These are phyloP conservation scores for Oryza coarctata DNA, from an alignment of 176 grass and related monocot genomes.

Conservation along the genomic window DNA sequence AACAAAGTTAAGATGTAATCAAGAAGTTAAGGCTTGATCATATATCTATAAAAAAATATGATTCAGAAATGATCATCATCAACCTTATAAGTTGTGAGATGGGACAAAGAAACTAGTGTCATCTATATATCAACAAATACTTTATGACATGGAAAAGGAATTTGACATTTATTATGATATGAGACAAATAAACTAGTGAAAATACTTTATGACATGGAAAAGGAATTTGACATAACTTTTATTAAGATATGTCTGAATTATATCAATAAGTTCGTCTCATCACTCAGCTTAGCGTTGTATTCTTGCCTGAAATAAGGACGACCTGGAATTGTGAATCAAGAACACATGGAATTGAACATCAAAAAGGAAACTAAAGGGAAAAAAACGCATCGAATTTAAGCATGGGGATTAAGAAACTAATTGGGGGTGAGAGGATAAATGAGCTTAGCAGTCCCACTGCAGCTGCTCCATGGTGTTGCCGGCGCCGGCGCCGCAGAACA, in stretches of 20 bases:
- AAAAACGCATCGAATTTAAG: slow-evolving; percentile 41
- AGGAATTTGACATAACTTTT: slow-evolving; percentile 23
- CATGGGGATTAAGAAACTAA: slow-evolving; percentile 29
- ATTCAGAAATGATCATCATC: background rate
- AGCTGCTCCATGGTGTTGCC: slow-evolving; percentile 74
- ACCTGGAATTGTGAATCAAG: slow-evolving; percentile 10
- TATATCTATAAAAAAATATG: background rate
- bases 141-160: background rate
- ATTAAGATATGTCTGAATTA: slow-evolving; percentile 27
- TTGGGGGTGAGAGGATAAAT: slow-evolving; percentile 40
- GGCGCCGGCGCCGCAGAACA: slow-evolving; percentile 42
- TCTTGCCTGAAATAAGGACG: slow-evolving; percentile 34
- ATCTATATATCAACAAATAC: background rate
- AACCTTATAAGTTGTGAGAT: slow-evolving; percentile 24
- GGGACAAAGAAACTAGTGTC: background rate
- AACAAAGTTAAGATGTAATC: background rate
- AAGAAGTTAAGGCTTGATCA: background rate
- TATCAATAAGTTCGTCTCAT: slow-evolving; percentile 6
- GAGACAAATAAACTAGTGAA: background rate
- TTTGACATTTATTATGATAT: too few relatives aligned
- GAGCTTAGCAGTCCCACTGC: slow-evolving; percentile 91
- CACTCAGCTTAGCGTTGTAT: slow-evolving; percentile 40
- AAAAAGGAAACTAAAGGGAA: background rate
- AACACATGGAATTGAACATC: slow-evolving; percentile 37
- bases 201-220: background rate